phyloP scores from a whole-genome alignment of 345 rosid genomes.

The Punica granatum region DNA sequence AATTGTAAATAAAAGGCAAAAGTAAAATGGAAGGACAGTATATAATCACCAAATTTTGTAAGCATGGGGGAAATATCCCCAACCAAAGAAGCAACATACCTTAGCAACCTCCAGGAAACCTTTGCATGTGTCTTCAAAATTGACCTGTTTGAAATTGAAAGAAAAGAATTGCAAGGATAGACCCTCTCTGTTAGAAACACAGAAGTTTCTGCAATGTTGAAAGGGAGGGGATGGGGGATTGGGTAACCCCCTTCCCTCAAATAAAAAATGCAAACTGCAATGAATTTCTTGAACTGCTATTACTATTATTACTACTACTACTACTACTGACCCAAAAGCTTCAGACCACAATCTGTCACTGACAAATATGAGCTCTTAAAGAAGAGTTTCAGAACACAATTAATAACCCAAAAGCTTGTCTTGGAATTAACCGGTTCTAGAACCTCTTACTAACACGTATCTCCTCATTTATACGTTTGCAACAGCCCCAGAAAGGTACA shows the following conservation, averaged over 20 bases:
- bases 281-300: neutral
- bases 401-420: neutral
- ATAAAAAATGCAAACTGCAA: neutral
- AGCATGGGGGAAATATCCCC: neutral
- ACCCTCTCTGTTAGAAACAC: neutral
- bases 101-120: constrained; percentile 95
- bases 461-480: neutral
- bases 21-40: neutral
- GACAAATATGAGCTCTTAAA: neutral
- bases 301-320: no score
- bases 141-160: constrained; percentile 39
- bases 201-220: neutral
- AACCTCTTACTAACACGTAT: neutral
- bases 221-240: no score
- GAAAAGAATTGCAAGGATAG: neutral
- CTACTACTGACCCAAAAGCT: no score
- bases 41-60: neutral
- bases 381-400: neutral
- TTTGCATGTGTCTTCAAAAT: constrained; percentile 98
- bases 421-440: neutral
- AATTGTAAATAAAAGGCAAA: neutral
- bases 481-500: neutral
- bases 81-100: constrained; percentile 34
- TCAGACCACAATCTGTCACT: no score
- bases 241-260: neutral